Base-by-base conservation (phyloP, 164 flowering plant species). In the Warburgia ugandensis region DNA sequence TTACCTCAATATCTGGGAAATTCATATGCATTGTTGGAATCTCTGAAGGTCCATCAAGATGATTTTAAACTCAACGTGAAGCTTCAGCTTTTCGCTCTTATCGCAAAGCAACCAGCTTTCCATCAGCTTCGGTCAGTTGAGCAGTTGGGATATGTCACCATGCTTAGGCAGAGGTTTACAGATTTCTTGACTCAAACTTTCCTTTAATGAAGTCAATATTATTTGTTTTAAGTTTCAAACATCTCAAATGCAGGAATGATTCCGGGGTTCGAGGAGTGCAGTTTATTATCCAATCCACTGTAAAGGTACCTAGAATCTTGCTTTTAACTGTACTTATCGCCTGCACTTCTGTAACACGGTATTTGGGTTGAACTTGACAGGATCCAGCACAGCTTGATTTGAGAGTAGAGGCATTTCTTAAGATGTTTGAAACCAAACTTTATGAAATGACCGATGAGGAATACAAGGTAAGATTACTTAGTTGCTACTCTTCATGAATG, bases 101-200 rank as follows among this genome's bases (percentile, higher is more conserved):
- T 80, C 29, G 96, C 96, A 27, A 84, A 87, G 74, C 96, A 84
- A 68, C 77, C 94, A 44, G 77, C 94, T 22, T 91, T 91, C 62
- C 90, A 87, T 72, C 98, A 87, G 69, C 96, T 91, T 62, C 73
- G 98, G 73, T 66, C 96, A 2, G 92, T 91, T 66, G 97, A 91
- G 80, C 97, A 91, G 62, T 94, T 91, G 72, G 98, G 98, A 36
- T 91, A 91, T 68, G 78, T 91, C 51, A 79, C 90, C 53, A 75
- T 45, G 22, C 86, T 91, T 42, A 43, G 63, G 69, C 83, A 68
- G 70, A 81, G 94, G 98, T 81, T 56, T 45, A 12, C 6, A 3
- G n/a, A 29, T 42, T 4, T 41, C 19, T 54, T 30, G 16, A 23
- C 10, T 51, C 8, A 28, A 36, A 2, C 25, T 14, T 25, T 36